These are phyloP conservation scores for Crithidia bombi DNA, from an alignment of 208 protist species.

Conservation along the genomic window DNA sequence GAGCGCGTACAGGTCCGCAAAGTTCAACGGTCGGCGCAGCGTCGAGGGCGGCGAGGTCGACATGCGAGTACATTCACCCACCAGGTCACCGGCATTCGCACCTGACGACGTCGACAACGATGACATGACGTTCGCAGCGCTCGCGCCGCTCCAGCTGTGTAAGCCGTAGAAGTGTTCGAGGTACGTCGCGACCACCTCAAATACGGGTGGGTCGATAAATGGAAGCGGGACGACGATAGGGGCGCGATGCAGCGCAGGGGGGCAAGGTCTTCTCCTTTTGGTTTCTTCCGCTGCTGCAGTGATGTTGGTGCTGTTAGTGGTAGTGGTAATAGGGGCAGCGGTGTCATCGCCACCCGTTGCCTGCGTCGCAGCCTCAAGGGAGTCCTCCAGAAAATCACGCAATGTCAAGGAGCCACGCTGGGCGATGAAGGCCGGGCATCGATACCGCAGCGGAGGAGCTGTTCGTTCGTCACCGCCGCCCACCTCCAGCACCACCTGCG, in stretches of 20 bases:
- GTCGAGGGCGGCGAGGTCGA: neutral
- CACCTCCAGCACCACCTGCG: conserved; percentile 30
- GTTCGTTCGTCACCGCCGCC: neutral
- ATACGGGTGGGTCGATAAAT: conserved; percentile 37
- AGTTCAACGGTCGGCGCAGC: conserved; percentile 41
- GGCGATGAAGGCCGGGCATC: conserved; percentile 49
- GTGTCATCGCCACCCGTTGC: no score
- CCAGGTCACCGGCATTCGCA: no score
- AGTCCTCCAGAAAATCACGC: conserved; percentile 45
- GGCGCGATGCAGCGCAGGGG: neutral
- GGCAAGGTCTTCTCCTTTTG: neutral
- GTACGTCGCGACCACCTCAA: conserved; percentile 67
- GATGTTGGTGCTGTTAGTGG: no score
- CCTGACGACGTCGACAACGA: neutral
- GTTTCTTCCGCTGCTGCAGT: neutral
- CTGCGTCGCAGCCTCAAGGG: conserved; percentile 12
- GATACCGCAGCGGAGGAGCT: conserved; percentile 21
- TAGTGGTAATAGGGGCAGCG: no score
- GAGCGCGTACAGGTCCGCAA: conserved; percentile 64
- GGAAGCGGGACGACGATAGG: conserved; percentile 41
- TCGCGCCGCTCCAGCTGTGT: neutral
- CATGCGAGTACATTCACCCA: neutral
- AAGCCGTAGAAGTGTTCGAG: conserved; percentile 75
- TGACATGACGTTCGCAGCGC: neutral
- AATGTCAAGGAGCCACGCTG: conserved; percentile 41